Conservation (phyloP, 2,329 filamentous ascomycete genomes). For the Aspergillus carbonarius region DNA sequence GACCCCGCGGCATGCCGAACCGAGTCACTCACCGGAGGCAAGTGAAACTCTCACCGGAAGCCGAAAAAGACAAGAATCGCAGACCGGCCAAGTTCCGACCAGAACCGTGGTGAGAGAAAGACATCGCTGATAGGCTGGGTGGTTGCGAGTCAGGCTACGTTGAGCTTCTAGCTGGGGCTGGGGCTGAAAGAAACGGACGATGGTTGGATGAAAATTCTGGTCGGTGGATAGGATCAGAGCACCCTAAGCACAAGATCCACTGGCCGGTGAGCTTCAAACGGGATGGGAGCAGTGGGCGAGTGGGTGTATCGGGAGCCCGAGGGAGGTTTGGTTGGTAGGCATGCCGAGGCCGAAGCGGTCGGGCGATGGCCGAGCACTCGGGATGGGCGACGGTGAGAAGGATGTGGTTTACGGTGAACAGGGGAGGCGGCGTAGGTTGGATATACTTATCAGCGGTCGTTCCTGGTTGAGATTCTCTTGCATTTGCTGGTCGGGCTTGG, state of each 20-base stretch:
- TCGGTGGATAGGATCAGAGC: background rate
- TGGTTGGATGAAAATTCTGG: constrained; percentile 1
- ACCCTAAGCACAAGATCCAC: constrained; percentile 6
- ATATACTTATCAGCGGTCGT: background rate
- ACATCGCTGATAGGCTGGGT: background rate
- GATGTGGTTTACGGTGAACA: background rate
- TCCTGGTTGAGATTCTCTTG: background rate
- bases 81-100: constrained; percentile 11
- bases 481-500: background rate
- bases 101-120: background rate
- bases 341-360: constrained; percentile 2
- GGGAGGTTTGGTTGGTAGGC: background rate
- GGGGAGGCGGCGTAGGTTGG: background rate
- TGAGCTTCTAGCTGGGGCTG: background rate
- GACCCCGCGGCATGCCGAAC: constrained; percentile 10
- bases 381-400: background rate
- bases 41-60: constrained; percentile 10
- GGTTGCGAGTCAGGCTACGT: background rate
- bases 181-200: background rate
- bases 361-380: constrained; percentile 1
- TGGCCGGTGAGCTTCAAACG: constrained; percentile 12
- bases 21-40: background rate
- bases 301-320: constrained; percentile 1
- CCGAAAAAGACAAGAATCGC: constrained; percentile 6
- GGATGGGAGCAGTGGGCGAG: constrained; percentile 3